Percentiles rank a stretch among this genome's conserved stretches.
phyloP scores from a whole-genome alignment of 2,329 filamentous ascomycete genomes.

The Monilinia laxa region DNA sequence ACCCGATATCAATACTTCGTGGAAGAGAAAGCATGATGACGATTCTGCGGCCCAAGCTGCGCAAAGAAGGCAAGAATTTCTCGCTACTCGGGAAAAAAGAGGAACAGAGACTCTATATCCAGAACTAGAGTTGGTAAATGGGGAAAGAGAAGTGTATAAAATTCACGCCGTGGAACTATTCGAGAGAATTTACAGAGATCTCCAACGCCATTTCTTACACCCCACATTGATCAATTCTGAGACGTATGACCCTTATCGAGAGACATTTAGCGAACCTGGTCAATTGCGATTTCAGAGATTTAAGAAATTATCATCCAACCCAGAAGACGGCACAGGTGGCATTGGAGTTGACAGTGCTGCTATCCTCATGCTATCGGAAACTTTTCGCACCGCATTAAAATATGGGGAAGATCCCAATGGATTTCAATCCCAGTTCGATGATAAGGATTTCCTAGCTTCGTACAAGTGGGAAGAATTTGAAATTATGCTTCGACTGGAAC shows the following conservation, averaged over 20 bases:
- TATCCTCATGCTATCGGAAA: slow-evolving; percentile 13
- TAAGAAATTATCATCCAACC: neutral
- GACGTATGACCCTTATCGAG: slow-evolving; percentile 9
- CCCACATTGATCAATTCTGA: slow-evolving; percentile 11
- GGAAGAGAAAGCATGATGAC: slow-evolving; percentile 17
- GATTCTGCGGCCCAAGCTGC: neutral
- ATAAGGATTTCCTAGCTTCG: neutral
- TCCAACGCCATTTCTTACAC: slow-evolving; percentile 15
- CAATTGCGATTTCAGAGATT: neutral
- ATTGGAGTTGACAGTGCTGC: slow-evolving; percentile 3
- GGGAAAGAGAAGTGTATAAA: neutral
- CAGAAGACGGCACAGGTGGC: neutral
- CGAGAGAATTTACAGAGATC: slow-evolving; percentile 2
- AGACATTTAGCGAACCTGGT: neutral
- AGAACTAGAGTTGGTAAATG: too few relatives aligned
- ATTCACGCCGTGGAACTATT: neutral
- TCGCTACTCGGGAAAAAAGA: neutral
- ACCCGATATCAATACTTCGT: neutral
- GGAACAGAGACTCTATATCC: neutral
- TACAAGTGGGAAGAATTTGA: slow-evolving; percentile 1
- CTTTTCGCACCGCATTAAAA: neutral
- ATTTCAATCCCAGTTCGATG: too few relatives aligned
- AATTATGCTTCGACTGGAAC: slow-evolving; percentile 4
- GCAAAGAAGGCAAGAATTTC: neutral
- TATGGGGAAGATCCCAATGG: slow-evolving; percentile 1